A percentile compares a stretch with the other conserved stretches of the same genome.
Evolutionary conservation across 1,139 yeast genomes (phyloP).

Genomic region (Diutina scorzettiae): DNA sequence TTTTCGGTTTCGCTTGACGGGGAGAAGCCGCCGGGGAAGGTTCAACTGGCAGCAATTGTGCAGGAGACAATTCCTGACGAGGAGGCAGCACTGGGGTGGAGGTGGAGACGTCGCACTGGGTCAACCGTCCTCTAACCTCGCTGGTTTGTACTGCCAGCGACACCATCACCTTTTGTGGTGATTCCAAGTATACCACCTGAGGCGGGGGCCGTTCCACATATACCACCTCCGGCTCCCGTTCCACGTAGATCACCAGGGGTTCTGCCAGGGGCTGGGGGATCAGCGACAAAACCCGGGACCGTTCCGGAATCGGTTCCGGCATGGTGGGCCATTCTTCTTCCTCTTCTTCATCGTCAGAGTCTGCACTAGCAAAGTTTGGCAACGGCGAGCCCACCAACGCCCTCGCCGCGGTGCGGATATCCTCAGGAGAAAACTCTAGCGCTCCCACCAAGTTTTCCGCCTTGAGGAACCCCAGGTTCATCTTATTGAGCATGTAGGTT

Average conservation of each 20-base stretch:
- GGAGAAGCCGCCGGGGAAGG: neutral
- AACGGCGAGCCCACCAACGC: conserved; percentile 49
- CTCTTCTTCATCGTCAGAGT: conserved; percentile 13
- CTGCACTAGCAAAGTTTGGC: conserved; percentile 50
- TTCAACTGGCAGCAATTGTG: neutral
- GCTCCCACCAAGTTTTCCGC: conserved; percentile 47
- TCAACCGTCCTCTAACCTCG: neutral
- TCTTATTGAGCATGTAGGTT: conserved; percentile 35
- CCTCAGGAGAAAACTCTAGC: conserved; percentile 52
- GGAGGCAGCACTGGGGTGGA: conserved; percentile 2
- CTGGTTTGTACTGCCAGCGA: conserved; percentile 4
- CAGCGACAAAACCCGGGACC: neutral
- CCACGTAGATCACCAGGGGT: conserved; percentile 1
- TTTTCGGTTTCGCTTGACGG: neutral
- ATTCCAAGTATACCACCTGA: neutral
- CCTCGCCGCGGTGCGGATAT: conserved; percentile 55
- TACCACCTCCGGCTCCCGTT: conserved; percentile 2
- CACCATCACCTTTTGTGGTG: conserved; percentile 3
- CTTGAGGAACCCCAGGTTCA: neutral
- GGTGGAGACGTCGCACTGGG: neutral
- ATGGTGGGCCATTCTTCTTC: neutral
- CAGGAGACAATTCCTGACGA: neutral
- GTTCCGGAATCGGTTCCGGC: neutral
- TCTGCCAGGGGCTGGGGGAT: neutral
- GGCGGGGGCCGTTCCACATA: neutral